These are phyloP conservation scores for Sergeia podlipaevii DNA, from an alignment of 208 protist genomes.

Conservation along the genomic window DNA sequence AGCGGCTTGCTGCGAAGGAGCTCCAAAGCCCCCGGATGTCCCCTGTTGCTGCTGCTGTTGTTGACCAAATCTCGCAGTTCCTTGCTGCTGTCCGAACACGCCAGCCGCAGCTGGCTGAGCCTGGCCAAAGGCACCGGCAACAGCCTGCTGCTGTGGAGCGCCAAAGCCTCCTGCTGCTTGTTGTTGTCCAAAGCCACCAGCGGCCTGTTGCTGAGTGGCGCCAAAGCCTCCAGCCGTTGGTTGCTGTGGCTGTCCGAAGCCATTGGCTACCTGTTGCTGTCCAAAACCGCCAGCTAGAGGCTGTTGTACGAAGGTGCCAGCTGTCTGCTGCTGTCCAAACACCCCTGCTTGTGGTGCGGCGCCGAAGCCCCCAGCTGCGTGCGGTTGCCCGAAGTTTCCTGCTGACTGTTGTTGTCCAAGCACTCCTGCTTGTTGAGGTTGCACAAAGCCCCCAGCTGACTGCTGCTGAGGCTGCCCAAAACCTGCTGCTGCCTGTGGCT, in stretches of 20 bases:
- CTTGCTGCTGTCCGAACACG: background rate
- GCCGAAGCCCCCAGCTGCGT: too few relatives aligned
- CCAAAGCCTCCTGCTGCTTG: background rate
- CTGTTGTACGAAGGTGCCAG: too few relatives aligned
- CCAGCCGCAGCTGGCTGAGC: background rate
- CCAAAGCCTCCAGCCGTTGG: background rate
- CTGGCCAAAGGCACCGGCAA: background rate
- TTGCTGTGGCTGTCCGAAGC: conserved; percentile 1
- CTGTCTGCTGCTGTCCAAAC: too few relatives aligned
- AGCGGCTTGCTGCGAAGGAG: too few relatives aligned
- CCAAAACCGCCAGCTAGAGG: too few relatives aligned
- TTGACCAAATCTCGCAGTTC: background rate
- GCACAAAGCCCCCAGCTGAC: too few relatives aligned
- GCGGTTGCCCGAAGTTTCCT: too few relatives aligned
- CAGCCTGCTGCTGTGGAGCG: background rate
- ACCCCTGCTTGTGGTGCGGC: too few relatives aligned
- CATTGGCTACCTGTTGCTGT: background rate
- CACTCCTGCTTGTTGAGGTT: too few relatives aligned
- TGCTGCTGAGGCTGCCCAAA: conserved; percentile 9
- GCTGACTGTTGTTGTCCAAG: too few relatives aligned
- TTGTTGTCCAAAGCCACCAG: conserved; percentile 6
- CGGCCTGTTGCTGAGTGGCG: conserved; percentile 3
- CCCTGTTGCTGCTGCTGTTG: conserved; percentile 2
- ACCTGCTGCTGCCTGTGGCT: conserved; percentile 1
- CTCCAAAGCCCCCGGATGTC: too few relatives aligned